A percentile compares a stretch with the other conserved stretches of the same genome.
Conservation (phyloP, 2,329 filamentous ascomycete genomes). For the Colletotrichum incanum region DNA sequence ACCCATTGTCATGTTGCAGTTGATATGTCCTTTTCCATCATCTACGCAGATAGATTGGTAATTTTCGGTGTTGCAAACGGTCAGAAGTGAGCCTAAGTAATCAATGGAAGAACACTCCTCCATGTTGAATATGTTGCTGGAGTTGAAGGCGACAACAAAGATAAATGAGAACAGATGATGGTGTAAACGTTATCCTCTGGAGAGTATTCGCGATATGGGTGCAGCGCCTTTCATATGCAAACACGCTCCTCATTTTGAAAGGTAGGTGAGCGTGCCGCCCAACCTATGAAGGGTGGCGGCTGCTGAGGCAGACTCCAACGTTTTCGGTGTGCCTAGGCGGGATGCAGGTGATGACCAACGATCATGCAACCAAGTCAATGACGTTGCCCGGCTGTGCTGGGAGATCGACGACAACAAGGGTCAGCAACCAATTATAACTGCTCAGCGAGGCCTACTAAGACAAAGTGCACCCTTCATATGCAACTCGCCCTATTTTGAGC, state of each 20-base stretch:
- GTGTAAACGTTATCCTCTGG: too few species aligned
- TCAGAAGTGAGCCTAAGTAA: neutral
- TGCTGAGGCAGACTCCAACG: neutral
- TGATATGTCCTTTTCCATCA: slow-evolving; percentile 1
- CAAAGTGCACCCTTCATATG: neutral
- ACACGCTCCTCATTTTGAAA: neutral
- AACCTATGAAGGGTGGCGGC: neutral
- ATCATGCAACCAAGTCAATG: neutral
- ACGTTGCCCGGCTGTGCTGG: neutral
- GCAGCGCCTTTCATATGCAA: too few species aligned
- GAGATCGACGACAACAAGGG: neutral
- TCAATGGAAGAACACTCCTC: slow-evolving; percentile 5
- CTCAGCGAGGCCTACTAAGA: neutral
- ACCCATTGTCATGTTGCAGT: slow-evolving; percentile 1
- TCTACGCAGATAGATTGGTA: slow-evolving; percentile 4
- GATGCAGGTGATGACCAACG: neutral
- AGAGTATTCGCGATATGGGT: too few species aligned
- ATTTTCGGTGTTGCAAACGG: neutral
- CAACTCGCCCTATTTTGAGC: neutral
- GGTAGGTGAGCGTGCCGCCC: neutral
- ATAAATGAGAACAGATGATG: neutral
- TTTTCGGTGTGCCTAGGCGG: neutral
- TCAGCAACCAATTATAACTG: neutral
- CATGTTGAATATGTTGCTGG: neutral
- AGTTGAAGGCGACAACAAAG: neutral